Conservation (phyloP, 768 basidiomycete species). For the Asterophora lycoperdoides region DNA sequence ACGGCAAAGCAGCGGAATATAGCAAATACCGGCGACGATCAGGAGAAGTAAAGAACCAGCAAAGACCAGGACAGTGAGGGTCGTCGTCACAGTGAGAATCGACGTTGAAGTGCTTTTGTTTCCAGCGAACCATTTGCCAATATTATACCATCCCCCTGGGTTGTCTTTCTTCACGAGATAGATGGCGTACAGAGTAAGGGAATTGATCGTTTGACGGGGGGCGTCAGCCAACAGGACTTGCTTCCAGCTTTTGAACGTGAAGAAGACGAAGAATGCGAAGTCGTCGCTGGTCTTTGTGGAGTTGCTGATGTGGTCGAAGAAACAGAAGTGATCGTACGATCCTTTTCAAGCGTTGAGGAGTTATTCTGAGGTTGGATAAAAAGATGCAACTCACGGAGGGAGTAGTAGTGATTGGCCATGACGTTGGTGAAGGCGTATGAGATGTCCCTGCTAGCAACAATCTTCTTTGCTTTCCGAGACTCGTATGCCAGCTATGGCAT, state of each 20-base stretch:
- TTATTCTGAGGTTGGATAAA: not conserved
- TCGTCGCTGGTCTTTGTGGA: conserved; percentile 96
- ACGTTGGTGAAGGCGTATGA: conserved; percentile 98
- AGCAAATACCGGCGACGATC: conserved; percentile 79
- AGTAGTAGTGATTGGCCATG: conserved; percentile 96
- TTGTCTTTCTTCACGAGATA: conserved; percentile 43
- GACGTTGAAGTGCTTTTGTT: conserved; percentile 70
- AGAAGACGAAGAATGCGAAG: conserved; percentile 99
- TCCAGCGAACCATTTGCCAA: conserved; percentile 75
- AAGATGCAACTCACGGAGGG: conserved; percentile 61
- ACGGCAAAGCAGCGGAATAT: conserved; percentile 91
- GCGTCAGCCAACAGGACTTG: conserved; percentile 88
- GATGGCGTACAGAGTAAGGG: conserved; percentile 92
- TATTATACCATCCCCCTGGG: conserved; percentile 56
- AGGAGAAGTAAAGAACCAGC: conserved; percentile 78
- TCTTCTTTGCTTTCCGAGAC: conserved; percentile 85
- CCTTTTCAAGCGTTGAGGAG: conserved; percentile 39
- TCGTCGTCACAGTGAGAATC: conserved; percentile 79
- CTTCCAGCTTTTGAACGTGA: conserved; percentile 99
- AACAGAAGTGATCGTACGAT: conserved; percentile 96
- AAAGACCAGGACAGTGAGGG: conserved; percentile 89
- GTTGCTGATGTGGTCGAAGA: conserved; percentile 94
- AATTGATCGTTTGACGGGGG: conserved; percentile 96
- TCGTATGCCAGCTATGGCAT: conserved; percentile 78
- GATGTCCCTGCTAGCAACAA: conserved; percentile 93